Base-by-base conservation (phyloP, 306 rosid genomes). In the Abrus pulchellus region DNA sequence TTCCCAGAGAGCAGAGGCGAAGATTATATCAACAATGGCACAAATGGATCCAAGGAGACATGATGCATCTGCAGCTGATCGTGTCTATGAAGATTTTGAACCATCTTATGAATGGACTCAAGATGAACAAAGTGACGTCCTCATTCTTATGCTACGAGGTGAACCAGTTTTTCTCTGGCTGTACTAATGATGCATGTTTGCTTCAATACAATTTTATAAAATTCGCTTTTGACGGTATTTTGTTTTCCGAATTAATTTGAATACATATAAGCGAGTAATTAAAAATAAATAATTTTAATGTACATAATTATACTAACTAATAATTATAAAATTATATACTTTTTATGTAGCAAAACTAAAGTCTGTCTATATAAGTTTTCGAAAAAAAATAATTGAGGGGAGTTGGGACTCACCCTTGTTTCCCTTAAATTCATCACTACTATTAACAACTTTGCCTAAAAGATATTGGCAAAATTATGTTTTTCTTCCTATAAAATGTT, bases 11-110 rank as follows among this genome's bases (percentile, higher is more conserved):
- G 10, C 0, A 36, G 10, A 41, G 6, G n/a, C 1, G 5, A 7
- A 76, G 11, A 20, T 13, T 0, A 71, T 6, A 13, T 14, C 5
- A 30, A 10, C 29, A 65, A 68, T 40, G 64, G 13, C 5, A 12
- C 13, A 13, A 13, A 56, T 20, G 38, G 57, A 72, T 20, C 34
- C 67, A 41, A 52, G 4, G n/a, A 20, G 20, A 20, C 20, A 20
- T 20, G 20, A 20, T 20, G 20, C 20, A 20, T 20, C 20, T 20
- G 3, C 57, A 27, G 64, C 68, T 12, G 33, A 43, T 67, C 78
- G 63, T 12, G 76, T 38, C 28, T 80, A 54, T 49, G 80, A 83
- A 75, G 85, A 86, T 5, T 64, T 88, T 69, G 78, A 83, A 9
- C 92, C 90, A 30, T 13, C 36, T 41, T 5, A 6, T 44, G 85